Evolutionary conservation across 2,329 filamentous ascomycete genomes (phyloP), one percentile per base, ranked within the genome.

Genomic region (Rachicladosporium sp.): DNA sequence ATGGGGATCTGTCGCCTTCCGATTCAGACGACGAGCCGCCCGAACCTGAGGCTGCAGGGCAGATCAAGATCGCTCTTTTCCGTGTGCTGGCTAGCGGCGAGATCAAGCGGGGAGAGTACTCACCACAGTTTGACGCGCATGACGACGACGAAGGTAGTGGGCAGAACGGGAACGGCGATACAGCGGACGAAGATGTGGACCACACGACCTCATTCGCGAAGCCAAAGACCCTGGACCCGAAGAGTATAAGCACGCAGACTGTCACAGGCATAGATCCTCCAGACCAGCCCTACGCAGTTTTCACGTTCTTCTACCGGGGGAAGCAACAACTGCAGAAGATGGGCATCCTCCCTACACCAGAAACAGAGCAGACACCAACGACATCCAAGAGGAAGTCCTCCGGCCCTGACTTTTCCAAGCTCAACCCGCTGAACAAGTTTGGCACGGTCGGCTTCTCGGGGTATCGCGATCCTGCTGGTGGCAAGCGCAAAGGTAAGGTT

Each of bases 201-300:
- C 91, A 98, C 59, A 96, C 91, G 2, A 96, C 91, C 6, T 94
- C 88, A 58, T 96, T 96, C 62, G 89, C 89, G 7, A 93, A 95
- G 64, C 89, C 88, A 10, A 96, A 95, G 70, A 82, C 86, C 1
- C 71, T 95, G 38, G 93, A 96, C 64, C 89, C 89, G 0, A 95
- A 95, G 65, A 87, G 86, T 2, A 98, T 98, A 57, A 96, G 88
- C 57, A 98, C 91, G 3, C 91, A 98, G 64, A 98, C 91, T 0
- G 91, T 98, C n/a, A 96, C 91, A 6, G 91, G 89, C 11, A 93
- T 96, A 46, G 91, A 98, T 60, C 85, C 87, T 0, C 87, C 88
- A 12, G 89, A 96, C 46, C 91, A 89, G 63, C 91, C 93, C 3
- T 98, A 94, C 64, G 91, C 91, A 3, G 81, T 84, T 6, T 98